Evolutionary conservation across 768 basidiomycete genomes (phyloP).

Genomic region (Hirschioporus abietinus): DNA sequence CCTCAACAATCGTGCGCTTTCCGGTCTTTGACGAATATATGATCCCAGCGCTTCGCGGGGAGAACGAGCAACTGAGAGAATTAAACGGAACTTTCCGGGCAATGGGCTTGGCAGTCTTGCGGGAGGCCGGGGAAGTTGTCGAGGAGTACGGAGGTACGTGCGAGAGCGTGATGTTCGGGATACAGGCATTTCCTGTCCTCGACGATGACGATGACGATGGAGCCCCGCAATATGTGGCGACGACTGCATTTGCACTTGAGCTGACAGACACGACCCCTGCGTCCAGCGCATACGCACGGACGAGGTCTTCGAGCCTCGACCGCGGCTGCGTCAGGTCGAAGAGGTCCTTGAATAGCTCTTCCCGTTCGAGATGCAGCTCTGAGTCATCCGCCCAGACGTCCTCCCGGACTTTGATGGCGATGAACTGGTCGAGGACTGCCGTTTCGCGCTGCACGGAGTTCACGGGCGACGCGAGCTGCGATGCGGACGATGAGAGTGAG

Average conservation of each 20-base stretch:
- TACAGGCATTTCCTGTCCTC: no score
- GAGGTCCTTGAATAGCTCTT: constrained; percentile 73
- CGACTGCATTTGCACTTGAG: not conserved
- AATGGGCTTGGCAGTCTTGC: no score
- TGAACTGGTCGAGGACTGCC: constrained; percentile 67
- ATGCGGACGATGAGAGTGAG: constrained; percentile 19
- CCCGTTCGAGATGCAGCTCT: constrained; percentile 68
- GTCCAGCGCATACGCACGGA: constrained; percentile 38
- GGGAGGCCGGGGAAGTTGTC: no score
- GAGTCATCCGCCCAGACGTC: constrained; percentile 74
- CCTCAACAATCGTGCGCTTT: constrained; percentile 15
- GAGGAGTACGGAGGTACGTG: not conserved
- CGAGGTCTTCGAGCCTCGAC: constrained; percentile 70
- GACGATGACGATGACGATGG: no score
- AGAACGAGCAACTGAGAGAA: constrained; percentile 35
- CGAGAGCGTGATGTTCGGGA: not conserved
- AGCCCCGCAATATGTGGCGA: not conserved
- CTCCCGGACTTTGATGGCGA: constrained; percentile 73
- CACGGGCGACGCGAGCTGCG: constrained; percentile 22
- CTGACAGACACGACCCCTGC: constrained; percentile 27
- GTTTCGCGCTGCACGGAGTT: constrained; percentile 67
- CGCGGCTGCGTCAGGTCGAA: constrained; percentile 75
- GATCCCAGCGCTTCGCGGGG: constrained; percentile 34
- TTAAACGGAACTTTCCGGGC: constrained; percentile 26
- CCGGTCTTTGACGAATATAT: constrained; percentile 17